Conservation (phyloP, 176 grass and related monocot genomes). For the Oryza rufipogon region DNA sequence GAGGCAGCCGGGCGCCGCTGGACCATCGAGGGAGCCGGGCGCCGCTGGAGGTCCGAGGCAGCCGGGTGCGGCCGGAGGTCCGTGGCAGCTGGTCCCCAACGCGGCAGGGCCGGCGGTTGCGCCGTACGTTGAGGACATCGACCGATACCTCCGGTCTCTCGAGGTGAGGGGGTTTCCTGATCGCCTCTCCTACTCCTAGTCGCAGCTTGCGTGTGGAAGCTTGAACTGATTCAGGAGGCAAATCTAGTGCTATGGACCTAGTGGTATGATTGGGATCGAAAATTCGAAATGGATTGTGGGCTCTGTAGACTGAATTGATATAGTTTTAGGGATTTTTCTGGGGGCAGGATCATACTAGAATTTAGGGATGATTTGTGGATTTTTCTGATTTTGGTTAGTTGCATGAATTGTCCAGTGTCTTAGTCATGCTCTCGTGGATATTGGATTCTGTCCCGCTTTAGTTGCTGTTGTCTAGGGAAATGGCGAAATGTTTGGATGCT, state of each 20-base stretch:
- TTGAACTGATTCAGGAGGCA: neutral
- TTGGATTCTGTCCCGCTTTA: conserved; percentile 16
- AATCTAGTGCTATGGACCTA: neutral
- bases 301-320: neutral
- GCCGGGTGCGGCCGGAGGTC: neutral
- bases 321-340: neutral
- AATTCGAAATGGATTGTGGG: neutral
- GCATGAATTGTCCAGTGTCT: neutral
- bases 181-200: neutral
- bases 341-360: neutral
- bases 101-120: conserved; percentile 21
- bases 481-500: neutral
- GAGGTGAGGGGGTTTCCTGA: conserved; percentile 48
- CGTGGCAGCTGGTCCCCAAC: neutral
- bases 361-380: neutral
- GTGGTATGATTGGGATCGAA: neutral
- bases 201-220: neutral
- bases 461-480: neutral
- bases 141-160: conserved; percentile 41
- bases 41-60: neutral
- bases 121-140: conserved; percentile 42
- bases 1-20: too few relatives aligned
- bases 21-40: too few relatives aligned
- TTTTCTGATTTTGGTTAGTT: neutral
- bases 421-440: neutral